A percentile compares a stretch with the other conserved stretches of the same genome.
phyloP scores from a whole-genome alignment of 73 alveolate genomes.

The Effrenium voratum region DNA sequence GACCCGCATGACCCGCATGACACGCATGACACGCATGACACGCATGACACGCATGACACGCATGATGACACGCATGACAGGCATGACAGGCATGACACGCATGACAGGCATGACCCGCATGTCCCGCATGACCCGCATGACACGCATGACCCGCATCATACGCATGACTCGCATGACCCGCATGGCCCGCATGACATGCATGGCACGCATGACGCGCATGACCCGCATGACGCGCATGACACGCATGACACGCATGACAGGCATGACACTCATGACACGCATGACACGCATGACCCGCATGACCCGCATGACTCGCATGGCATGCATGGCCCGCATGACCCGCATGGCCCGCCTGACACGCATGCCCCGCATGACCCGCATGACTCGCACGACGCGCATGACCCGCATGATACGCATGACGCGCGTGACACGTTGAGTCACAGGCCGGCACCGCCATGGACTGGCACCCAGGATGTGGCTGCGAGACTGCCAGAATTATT shows the following conservation, averaged over 20 bases:
- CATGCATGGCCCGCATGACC: neutral
- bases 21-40: neutral
- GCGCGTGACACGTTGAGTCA: too few species aligned
- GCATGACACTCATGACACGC: neutral
- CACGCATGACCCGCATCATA: neutral
- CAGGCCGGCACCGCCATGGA: conserved; percentile 54
- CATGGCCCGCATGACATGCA: neutral
- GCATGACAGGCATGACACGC: too few species aligned
- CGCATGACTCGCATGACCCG: neutral
- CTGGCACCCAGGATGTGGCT: neutral
- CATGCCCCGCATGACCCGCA: neutral
- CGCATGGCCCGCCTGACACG: neutral
- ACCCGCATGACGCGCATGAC: neutral
- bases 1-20: neutral
- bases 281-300: neutral
- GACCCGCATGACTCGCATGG: neutral
- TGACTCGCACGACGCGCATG: neutral
- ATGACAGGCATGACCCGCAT: neutral
- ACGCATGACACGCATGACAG: neutral
- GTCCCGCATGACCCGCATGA: too few species aligned
- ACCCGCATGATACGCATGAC: neutral
- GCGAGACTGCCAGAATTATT: neutral
- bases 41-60: neutral
- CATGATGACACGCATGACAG: too few species aligned
- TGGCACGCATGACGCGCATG: neutral